A percentile compares a stretch with the other conserved stretches of the same genome.
Evolutionary conservation across 345 rosid genomes (phyloP).

Genomic region (Rhodamnia argentea): DNA sequence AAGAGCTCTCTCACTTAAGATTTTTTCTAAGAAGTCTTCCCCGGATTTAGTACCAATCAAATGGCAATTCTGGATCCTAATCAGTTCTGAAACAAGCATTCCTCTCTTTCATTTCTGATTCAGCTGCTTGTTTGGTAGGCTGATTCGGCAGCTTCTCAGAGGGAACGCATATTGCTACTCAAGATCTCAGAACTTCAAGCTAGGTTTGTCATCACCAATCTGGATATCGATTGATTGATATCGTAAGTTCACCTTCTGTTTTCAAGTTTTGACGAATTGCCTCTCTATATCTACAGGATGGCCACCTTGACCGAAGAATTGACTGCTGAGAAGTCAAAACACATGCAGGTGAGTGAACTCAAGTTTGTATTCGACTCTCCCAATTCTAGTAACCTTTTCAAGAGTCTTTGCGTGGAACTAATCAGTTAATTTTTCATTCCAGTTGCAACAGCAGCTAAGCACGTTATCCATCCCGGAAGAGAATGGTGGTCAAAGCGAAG

Average conservation of each 20-base stretch:
- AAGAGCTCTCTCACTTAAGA: neutral
- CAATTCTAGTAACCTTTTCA: neutral
- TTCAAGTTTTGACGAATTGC: neutral
- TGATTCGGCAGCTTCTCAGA: conserved; percentile 47
- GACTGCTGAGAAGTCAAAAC: conserved; percentile 56
- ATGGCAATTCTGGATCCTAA: neutral
- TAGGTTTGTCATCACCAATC: conserved; percentile 34
- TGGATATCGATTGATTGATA: neutral
- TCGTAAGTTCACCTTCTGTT: neutral
- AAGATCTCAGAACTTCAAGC: conserved; percentile 69
- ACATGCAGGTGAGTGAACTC: conserved; percentile 37
- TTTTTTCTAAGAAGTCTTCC: neutral
- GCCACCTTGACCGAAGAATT: conserved; percentile 60
- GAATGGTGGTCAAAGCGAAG: conserved; percentile 32
- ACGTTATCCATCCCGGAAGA: conserved; percentile 3
- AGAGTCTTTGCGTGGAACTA: neutral
- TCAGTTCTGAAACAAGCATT: neutral
- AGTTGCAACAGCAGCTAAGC: conserved; percentile 14
- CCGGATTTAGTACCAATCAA: neutral
- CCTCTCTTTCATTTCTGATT: neutral
- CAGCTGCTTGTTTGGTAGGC: conserved; percentile 31
- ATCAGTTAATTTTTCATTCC: neutral
- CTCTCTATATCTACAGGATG: conserved; percentile 43
- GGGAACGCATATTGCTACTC: conserved; percentile 54
- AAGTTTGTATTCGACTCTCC: neutral